Base-by-base conservation (phyloP, 164 flowering plant species). In the Macadamia tetraphylla region DNA sequence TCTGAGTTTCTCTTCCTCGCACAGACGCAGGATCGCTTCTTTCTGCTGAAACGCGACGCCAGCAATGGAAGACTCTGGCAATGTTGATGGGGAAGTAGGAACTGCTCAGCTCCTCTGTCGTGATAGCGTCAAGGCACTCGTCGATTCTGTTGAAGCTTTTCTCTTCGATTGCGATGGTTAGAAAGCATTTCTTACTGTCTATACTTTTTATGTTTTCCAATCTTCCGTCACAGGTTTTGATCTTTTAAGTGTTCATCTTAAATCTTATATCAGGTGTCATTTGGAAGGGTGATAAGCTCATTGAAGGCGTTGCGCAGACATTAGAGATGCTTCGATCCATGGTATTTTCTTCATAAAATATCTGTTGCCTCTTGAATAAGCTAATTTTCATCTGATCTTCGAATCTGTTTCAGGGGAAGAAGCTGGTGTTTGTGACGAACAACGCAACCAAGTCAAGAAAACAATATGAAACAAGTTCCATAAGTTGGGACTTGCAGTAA, bases 81-180 rank as follows among this genome's bases (percentile, higher is more conserved):
- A 8, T 9, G 51, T 11, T 8, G 13, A 8, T 46, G 60, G 56
- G n/a, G 55, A 35, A 58, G 49, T 35, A 17, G 63, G 30, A 42
- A 30, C 71, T 31, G 14, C 64, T 7, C 67, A 66, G 78, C 82
- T 60, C 57, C 93, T 92, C 23, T 76, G 84, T 15, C 11, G 79
- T 35, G 44, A 70, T 5, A 85, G 79, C 77, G 75, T 68, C 64
- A 43, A 32, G 7, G 48, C 75, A 64, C 92, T 94, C 12, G 58
- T 90, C 65, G 78, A 88, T 62, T 84, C 93, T 32, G 88, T 87
- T 35, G 93, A 94, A 60, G 91, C 87, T 18, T 94, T 94, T 69
- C 90, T 94, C 76, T 94, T 94, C 78, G 98, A 94, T 70, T 94
- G 97, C 81, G 98, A 94, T 72, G 97, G 97, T 93, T n/a, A 43